Conservation (phyloP, 495 filamentous ascomycete species). For the Staphylotrichum tortipilum region DNA sequence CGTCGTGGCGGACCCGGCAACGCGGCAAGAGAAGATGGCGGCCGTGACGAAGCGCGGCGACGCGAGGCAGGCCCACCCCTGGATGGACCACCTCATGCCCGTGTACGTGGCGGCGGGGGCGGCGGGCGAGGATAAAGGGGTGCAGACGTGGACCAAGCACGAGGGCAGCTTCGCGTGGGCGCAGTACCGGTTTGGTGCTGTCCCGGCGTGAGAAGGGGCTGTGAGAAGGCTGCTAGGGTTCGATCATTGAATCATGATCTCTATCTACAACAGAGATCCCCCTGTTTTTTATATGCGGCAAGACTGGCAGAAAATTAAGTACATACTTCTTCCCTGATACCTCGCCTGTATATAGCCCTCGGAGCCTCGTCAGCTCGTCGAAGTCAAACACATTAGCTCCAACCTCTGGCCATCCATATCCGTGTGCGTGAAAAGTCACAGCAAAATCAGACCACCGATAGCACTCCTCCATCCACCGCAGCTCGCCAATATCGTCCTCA, state of each 20-base stretch:
- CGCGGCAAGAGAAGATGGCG: constrained; percentile 53
- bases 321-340: not conserved
- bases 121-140: constrained; percentile 53
- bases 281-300: not conserved
- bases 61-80: constrained; percentile 69
- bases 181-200: constrained; percentile 64
- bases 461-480: too few relatives aligned
- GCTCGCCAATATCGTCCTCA: too few relatives aligned
- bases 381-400: too few relatives aligned
- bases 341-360: not conserved
- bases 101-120: constrained; percentile 67
- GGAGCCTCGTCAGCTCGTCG: too few relatives aligned
- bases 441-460: too few relatives aligned
- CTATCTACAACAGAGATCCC: too few relatives aligned
- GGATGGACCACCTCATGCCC: constrained; percentile 71
- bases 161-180: constrained; percentile 67
- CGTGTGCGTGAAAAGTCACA: too few relatives aligned
- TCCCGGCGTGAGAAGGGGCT: constrained; percentile 18
- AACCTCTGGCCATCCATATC: too few relatives aligned
- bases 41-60: constrained; percentile 53
- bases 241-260: not conserved
- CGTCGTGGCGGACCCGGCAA: constrained; percentile 42
- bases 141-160: constrained; percentile 54
- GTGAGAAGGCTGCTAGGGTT: not conserved
- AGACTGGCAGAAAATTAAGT: too few relatives aligned